A percentile compares a stretch with the other conserved stretches of the same genome.
Evolutionary conservation across 257 asterid species (phyloP).

Genomic region (Capsicum rhomboideum): DNA sequence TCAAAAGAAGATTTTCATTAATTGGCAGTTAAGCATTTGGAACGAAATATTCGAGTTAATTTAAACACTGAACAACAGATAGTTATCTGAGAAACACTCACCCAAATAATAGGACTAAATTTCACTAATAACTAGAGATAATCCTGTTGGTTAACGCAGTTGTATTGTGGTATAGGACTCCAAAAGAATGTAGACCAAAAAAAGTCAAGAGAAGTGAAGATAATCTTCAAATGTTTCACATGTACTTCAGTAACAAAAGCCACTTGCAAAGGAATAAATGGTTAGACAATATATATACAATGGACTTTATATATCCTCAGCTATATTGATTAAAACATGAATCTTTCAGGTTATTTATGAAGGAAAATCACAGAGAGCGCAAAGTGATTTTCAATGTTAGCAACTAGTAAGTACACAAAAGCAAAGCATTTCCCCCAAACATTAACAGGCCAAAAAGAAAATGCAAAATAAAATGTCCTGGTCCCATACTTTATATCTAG

Average conservation of each 20-base stretch:
- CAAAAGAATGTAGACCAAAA: neutral
- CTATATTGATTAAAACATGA: neutral
- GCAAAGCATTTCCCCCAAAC: neutral
- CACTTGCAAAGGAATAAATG: neutral
- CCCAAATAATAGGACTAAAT: neutral
- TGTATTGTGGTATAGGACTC: neutral
- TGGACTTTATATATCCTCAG: neutral
- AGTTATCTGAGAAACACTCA: neutral
- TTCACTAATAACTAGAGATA: neutral
- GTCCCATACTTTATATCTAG: neutral
- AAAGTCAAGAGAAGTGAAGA: neutral
- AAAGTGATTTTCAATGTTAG: neutral
- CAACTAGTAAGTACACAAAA: neutral
- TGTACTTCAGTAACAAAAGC: neutral
- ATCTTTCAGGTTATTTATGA: neutral
- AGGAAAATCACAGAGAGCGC: neutral
- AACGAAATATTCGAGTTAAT: neutral
- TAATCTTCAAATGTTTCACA: neutral
- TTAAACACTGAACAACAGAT: neutral
- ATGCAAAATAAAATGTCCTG: neutral
- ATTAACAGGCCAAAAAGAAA: neutral
- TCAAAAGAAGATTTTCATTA: neutral
- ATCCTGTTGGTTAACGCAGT: neutral
- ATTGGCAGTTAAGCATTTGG: neutral
- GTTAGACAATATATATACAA: neutral